Conservation (phyloP, 345 rosid species). For the Cardiospermum halicacabum region DNA sequence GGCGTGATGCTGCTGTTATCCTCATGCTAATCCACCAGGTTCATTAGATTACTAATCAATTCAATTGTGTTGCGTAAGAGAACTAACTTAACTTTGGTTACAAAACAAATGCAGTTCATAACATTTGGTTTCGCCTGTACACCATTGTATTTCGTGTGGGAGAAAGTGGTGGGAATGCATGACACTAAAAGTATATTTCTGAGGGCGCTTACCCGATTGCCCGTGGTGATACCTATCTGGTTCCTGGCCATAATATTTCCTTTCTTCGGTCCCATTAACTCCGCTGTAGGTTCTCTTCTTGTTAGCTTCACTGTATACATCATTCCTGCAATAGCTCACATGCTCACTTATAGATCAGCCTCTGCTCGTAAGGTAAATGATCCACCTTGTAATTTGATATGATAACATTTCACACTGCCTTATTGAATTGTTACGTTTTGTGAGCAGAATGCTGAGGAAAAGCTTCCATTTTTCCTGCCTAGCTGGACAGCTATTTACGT, state of each 20-base stretch:
- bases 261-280: conserved; percentile 87
- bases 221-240: conserved; percentile 83
- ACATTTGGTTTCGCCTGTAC: conserved; percentile 86
- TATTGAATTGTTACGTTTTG: neutral
- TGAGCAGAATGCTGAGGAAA: conserved; percentile 65
- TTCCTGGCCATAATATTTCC: conserved; percentile 84
- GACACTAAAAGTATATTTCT: conserved; percentile 66
- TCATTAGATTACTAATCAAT: neutral
- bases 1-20: conserved; percentile 76
- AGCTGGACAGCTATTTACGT: conserved; percentile 74
- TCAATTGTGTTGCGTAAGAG: neutral
- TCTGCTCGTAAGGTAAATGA: conserved; percentile 56
- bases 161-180: conserved; percentile 78
- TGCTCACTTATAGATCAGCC: conserved; percentile 64
- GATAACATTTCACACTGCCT: no score
- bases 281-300: conserved; percentile 77
- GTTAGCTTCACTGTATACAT: conserved; percentile 90
- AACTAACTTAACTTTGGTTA: neutral
- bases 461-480: conserved; percentile 56
- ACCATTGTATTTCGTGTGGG: conserved; percentile 88
- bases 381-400: conserved; percentile 9
- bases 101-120: conserved; percentile 48
- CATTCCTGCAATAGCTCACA: conserved; percentile 82
- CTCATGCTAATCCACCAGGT: conserved; percentile 92
- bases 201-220: conserved; percentile 61